Percentiles rank a stretch among this genome's conserved stretches.
These are phyloP conservation scores for Fragaria vesca DNA, from an alignment of 306 rosid genomes.

Conservation along the genomic window DNA sequence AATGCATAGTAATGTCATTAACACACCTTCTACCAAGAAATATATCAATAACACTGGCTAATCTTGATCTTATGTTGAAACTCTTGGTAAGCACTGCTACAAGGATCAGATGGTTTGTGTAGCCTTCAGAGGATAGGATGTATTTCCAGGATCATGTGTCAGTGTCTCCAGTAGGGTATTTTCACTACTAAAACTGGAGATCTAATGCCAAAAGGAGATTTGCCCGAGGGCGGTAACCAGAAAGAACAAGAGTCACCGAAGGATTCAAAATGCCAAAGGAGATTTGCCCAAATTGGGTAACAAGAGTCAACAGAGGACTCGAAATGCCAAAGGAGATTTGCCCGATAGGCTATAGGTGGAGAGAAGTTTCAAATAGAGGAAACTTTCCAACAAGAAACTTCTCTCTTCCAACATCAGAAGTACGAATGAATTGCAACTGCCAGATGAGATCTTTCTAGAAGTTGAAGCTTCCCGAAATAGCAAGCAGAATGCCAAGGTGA, in stretches of 20 bases:
- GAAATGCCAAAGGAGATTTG: slow-evolving; percentile 99
- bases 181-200: slow-evolving; percentile 46
- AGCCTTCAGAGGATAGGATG: slow-evolving; percentile 29
- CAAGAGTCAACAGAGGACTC: slow-evolving; percentile 54
- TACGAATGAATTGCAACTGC: slow-evolving; percentile 29
- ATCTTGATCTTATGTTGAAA: slow-evolving; percentile 4
- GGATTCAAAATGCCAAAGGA: slow-evolving; percentile 69
- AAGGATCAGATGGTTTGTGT: slow-evolving; percentile 21
- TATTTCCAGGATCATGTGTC: slow-evolving; percentile 34
- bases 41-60: slow-evolving; percentile 26
- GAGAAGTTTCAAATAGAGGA: slow-evolving; percentile 45
- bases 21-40: slow-evolving; percentile 43
- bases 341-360: slow-evolving; percentile 52
- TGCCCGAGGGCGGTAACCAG: slow-evolving; percentile 43
- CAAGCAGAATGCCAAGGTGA: slow-evolving; percentile 38
- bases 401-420: slow-evolving; percentile 42
- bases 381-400: slow-evolving; percentile 28
- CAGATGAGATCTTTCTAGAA: slow-evolving; percentile 21
- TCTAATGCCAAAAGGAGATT: slow-evolving; percentile 51
- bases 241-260: slow-evolving; percentile 39
- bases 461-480: slow-evolving; percentile 23
- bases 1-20: slow-evolving; percentile 14
- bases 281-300: slow-evolving; percentile 53
- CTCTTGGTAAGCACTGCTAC: slow-evolving; percentile 19
- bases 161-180: slow-evolving; percentile 39